Conservation (phyloP, 2,329 filamentous ascomycete genomes). For the Cladosporium colombiae region DNA sequence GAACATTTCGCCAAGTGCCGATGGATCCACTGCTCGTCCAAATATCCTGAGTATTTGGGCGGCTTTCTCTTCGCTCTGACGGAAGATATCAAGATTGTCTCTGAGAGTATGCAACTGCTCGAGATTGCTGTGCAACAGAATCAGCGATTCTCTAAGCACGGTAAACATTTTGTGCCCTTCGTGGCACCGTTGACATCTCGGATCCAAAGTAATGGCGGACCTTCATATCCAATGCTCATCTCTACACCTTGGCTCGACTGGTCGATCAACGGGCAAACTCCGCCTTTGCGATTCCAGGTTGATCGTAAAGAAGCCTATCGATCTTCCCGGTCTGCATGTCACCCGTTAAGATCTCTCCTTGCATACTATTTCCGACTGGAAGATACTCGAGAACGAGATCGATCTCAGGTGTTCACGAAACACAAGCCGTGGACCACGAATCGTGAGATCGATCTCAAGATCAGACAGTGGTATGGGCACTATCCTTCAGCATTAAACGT, state of each 20-base stretch:
- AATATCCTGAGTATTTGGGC: slow-evolving; percentile 42
- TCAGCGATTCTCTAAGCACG: slow-evolving; percentile 47
- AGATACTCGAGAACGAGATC: slow-evolving; percentile 46
- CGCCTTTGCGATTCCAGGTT: slow-evolving; percentile 45
- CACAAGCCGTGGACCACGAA: slow-evolving; percentile 47
- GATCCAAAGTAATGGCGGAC: not conserved
- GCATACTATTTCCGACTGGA: slow-evolving; percentile 48
- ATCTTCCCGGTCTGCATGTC: slow-evolving; percentile 41
- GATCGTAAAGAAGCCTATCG: slow-evolving; percentile 45
- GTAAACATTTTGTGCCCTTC: slow-evolving; percentile 47
- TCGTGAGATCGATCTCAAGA: slow-evolving; percentile 44
- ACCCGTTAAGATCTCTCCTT: slow-evolving; percentile 43
- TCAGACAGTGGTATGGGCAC: slow-evolving; percentile 46
- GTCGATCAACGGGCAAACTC: slow-evolving; percentile 41
- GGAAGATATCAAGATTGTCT: slow-evolving; percentile 25
- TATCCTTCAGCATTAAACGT: slow-evolving; percentile 46
- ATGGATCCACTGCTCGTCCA: slow-evolving; percentile 48
- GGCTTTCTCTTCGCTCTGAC: slow-evolving; percentile 30
- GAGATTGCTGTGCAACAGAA: slow-evolving; percentile 36
- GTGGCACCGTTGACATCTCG: slow-evolving; percentile 35
- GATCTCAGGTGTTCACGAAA: slow-evolving; percentile 43
- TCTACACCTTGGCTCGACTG: slow-evolving; percentile 47
- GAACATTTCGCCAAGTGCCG: slow-evolving; percentile 38
- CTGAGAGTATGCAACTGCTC: slow-evolving; percentile 33
- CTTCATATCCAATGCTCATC: slow-evolving; percentile 40